Evolutionary conservation across 331 rosid genomes (phyloP).

Genomic region (Acacia pycnantha): DNA sequence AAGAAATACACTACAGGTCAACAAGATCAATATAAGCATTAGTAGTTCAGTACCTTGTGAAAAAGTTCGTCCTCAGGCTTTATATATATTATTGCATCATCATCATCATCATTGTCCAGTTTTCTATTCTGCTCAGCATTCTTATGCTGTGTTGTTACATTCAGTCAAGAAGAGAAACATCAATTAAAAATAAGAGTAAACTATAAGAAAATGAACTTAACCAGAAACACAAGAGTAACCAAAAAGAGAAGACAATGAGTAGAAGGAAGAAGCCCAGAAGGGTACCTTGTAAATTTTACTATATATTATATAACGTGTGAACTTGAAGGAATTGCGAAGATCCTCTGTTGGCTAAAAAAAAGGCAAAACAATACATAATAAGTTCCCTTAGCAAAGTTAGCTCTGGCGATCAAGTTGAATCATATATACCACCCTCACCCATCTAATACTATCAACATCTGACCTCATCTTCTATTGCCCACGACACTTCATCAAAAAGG

Average conservation of each 20-base stretch:
- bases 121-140: constrained; percentile 46
- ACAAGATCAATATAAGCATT: constrained; percentile 1
- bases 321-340: constrained; percentile 67
- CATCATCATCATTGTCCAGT: constrained; percentile 26
- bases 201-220: constrained; percentile 7
- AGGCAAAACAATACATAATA: neutral
- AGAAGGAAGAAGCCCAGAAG: constrained; percentile 22
- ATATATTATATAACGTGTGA: constrained; percentile 53
- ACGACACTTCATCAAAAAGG: constrained; percentile 81
- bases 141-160: constrained; percentile 50
- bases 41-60: constrained; percentile 54
- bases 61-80: constrained; percentile 87
- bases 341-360: constrained; percentile 69
- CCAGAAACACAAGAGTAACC: neutral
- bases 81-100: constrained; percentile 42
- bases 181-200: constrained; percentile 1
- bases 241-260: constrained; percentile 5
- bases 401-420: constrained; percentile 3
- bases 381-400: constrained; percentile 12
- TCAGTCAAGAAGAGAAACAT: constrained; percentile 19
- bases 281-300: constrained; percentile 75
- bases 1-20: neutral
- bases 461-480: constrained; percentile 99
- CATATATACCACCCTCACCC: constrained; percentile 27
- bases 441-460: constrained; percentile 35